Base-by-base conservation (phyloP, 2,329 filamentous ascomycete genomes). In the Talaromyces sp. region DNA sequence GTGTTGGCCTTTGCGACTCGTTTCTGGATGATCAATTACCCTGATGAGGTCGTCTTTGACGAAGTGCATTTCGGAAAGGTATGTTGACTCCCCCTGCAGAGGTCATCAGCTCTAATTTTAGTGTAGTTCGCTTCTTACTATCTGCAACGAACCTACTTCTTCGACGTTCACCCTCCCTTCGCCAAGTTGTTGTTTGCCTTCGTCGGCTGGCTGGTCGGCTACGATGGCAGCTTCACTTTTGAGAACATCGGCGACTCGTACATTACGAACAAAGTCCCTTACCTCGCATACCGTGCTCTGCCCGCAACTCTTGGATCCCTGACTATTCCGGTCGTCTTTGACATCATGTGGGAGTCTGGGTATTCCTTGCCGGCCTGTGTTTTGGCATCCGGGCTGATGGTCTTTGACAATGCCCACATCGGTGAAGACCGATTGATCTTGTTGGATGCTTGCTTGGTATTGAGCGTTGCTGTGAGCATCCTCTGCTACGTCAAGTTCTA, bases 41-140 rank as follows among this genome's bases (percentile, higher is more conserved):
- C 95, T 16, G 89, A 96, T 75, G 91, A 98, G 82, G 95, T 99
- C 64, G 95, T 99, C 59, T 99, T 99, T 75, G 95, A 99, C 76
- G 95, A 99, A 80, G 95, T 99, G 65, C 95, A 99, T 81, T 99
- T 99, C 79, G 95, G 95, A 82, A 99, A 99, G 90, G 94, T 97
- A 84, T 66, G 85, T 73, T 22, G 31, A 2, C 2, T 58, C 22
- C 11, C 16, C 19, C 3, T 56, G 8, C 3, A 1, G 2, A 14
- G 1, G 22, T 37, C 10, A 24, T 37, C 52, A 24, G 33, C n/a
- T 22, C 52, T 56, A 56, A 56, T 56, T 3, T 8, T 54, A 7
- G 11, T 4, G 24, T 71, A 83, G 81, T 83, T 83, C 68, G 81
- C 81, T 69, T 87, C 86, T 13, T 87, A 89, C 78, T 99, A 99